Conservation (phyloP, 2,329 filamentous ascomycete genomes). For the Acrocalymma vagum region DNA sequence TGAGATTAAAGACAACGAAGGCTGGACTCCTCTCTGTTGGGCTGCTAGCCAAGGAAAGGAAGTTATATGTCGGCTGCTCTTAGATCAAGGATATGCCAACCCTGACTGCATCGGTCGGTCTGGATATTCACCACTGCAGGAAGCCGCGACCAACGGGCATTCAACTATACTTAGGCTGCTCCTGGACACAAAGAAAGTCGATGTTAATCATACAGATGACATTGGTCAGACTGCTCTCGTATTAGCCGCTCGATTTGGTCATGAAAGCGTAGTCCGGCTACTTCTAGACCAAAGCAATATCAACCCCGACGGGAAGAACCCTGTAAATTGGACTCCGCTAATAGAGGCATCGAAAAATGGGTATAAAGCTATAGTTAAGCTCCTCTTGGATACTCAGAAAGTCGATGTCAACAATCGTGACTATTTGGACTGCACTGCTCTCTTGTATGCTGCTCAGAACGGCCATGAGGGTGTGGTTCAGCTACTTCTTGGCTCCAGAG, state of each 20-base stretch:
- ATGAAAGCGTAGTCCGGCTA: too few relatives aligned
- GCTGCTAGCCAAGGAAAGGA: too few relatives aligned
- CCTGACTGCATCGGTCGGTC: too few relatives aligned
- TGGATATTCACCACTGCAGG: too few relatives aligned
- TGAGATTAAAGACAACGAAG: slow-evolving; percentile 3
- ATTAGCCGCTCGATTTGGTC: too few relatives aligned
- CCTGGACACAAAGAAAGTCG: too few relatives aligned
- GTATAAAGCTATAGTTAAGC: background rate
- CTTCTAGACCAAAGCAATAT: background rate
- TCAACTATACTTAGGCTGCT: too few relatives aligned
- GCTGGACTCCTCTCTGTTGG: slow-evolving; percentile 5
- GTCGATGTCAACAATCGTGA: background rate
- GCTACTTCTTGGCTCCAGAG: background rate
- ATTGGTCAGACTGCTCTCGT: too few relatives aligned
- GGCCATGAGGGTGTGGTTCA: background rate
- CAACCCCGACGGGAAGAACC: background rate
- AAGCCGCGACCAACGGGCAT: too few relatives aligned
- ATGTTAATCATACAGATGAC: too few relatives aligned
- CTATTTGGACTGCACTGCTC: background rate
- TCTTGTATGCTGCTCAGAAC: background rate
- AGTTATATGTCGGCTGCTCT: too few relatives aligned
- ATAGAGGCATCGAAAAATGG: background rate
- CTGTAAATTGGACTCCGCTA: background rate
- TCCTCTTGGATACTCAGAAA: background rate
- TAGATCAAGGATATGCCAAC: too few relatives aligned